A percentile compares a stretch with the other conserved stretches of the same genome.
These are phyloP conservation scores for Myxozyma udenii DNA, from an alignment of 805 yeast genomes.

Conservation along the genomic window DNA sequence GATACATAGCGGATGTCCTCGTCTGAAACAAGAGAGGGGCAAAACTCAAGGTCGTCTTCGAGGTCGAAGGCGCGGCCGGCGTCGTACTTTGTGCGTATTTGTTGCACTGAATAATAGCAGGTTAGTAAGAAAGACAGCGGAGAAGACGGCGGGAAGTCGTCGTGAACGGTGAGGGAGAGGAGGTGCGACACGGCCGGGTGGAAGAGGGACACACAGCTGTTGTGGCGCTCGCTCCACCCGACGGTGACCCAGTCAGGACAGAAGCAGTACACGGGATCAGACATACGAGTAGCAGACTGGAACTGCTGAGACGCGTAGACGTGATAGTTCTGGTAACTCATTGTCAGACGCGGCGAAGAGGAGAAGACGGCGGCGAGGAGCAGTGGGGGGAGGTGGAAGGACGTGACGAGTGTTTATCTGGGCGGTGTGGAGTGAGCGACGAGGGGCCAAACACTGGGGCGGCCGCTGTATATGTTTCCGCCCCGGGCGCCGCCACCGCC, in stretches of 20 bases:
- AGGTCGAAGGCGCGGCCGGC: slow-evolving; percentile 66
- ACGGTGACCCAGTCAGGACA: too few species aligned
- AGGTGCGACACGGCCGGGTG: neutral
- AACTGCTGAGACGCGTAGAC: slow-evolving; percentile 8
- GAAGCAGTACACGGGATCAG: neutral
- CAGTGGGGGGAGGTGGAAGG: neutral
- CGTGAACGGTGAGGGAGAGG: neutral
- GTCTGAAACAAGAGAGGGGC: slow-evolving; percentile 44
- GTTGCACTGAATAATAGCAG: slow-evolving; percentile 10
- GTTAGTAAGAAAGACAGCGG: neutral
- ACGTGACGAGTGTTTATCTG: neutral
- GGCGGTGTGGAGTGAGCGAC: neutral
- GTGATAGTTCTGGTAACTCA: slow-evolving; percentile 24
- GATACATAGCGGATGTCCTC: slow-evolving; percentile 27
- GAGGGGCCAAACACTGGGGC: slow-evolving; percentile 15
- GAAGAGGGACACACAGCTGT: too few species aligned
- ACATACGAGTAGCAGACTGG: slow-evolving; percentile 8
- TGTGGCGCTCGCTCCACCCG: too few species aligned
- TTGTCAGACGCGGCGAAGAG: slow-evolving; percentile 3
- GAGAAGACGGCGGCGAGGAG: neutral
- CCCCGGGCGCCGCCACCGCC: neutral
- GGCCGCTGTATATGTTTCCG: neutral
- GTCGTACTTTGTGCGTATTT: slow-evolving; percentile 45
- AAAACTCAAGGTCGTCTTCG: slow-evolving; percentile 71
- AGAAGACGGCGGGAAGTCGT: neutral